Base-by-base conservation (phyloP, 495 filamentous ascomycete genomes). In the Cairneyella variabilis region DNA sequence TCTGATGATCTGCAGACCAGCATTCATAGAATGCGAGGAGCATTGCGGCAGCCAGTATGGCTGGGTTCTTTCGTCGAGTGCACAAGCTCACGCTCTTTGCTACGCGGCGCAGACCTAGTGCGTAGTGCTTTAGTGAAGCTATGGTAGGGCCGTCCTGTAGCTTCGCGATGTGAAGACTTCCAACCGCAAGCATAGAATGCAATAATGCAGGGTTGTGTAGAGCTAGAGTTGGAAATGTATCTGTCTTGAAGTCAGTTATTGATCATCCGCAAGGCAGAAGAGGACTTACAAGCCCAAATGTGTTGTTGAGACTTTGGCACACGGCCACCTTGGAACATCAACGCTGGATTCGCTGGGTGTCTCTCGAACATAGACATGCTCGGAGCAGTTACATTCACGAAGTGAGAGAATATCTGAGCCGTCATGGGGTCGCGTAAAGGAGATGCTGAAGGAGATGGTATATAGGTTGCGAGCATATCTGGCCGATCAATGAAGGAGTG, bases 1-100 rank as follows among this genome's bases (percentile, higher is more conserved):
- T 96, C 45, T 86, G 80, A 62, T 97, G 93, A 59, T 98, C 93
- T 14, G 91, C 93, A 39, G 87, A 86, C 80, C 91, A 91, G 18
- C 96, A 89, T 65, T 97, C 93, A 63, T 96, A 98, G 62, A 88
- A 98, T 1, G 85, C 89, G 20, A 98, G 78, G 16, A 97, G 70
- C n/a, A 96, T 71, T 1, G 89, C 88, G 14, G 93, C 90, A 11
- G 92, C 91, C 14, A 98, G 73, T 0, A 92, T 97, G 0, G 88
- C 83, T 10, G 89, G 76, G 53, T 90, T 82, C 14, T 80, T 80
- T n/a, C 93, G 84, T 60, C 85, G 83, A 43, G 64, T 76, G 10
- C 83, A 79, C 36, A 88, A 79, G 18, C 82, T 79, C 23, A 97
- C 85, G 48, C 83, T 83, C 56, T 82, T 83, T 2, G 86, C 83